phyloP scores from a whole-genome alignment of 2,329 filamentous ascomycete genomes.

The Aschersonia sp. region DNA sequence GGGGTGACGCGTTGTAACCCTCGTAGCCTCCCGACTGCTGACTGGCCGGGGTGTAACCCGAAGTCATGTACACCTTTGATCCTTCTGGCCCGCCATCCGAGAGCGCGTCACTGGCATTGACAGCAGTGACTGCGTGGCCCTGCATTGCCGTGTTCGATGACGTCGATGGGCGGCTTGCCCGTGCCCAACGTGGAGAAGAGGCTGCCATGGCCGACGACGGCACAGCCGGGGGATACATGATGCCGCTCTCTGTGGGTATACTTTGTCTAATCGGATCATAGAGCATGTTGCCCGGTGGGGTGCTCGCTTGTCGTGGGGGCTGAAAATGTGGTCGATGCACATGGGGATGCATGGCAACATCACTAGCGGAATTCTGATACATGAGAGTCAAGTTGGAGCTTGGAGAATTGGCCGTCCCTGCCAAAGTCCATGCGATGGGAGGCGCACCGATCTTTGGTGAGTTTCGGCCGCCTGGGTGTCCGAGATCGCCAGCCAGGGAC shows the following conservation, averaged over 20 bases:
- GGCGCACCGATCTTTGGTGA: constrained; percentile 29
- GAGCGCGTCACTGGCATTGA: constrained; percentile 15
- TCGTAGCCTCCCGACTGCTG: constrained; percentile 29
- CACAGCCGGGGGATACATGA: constrained; percentile 34
- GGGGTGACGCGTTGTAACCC: constrained; percentile 25
- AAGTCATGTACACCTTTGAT: constrained; percentile 16
- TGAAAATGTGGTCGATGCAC: constrained; percentile 1
- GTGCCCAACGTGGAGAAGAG: constrained; percentile 22
- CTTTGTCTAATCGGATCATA: constrained; percentile 46
- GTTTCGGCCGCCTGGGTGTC: constrained; percentile 23
- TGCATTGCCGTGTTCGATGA: constrained; percentile 8
- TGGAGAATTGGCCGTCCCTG: constrained; percentile 73
- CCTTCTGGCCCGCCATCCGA: constrained; percentile 13
- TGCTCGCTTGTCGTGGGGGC: constrained; percentile 21
- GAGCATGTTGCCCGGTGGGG: constrained; percentile 42
- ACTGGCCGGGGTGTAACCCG: constrained; percentile 24
- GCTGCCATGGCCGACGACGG: constrained; percentile 34
- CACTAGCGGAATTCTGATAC: constrained; percentile 40
- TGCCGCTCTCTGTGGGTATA: constrained; percentile 27
- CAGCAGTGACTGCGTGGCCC: constrained; percentile 6
- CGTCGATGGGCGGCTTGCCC: constrained; percentile 12
- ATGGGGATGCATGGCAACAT: constrained; percentile 2
- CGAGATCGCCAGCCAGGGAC: constrained; percentile 23
- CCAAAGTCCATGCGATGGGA: constrained; percentile 71
- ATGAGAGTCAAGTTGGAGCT: constrained; percentile 72